A percentile compares a stretch with the other conserved stretches of the same genome.
Evolutionary conservation across 176 grass and related monocot species (phyloP).

Genomic region (Bothriochloa decipiens): DNA sequence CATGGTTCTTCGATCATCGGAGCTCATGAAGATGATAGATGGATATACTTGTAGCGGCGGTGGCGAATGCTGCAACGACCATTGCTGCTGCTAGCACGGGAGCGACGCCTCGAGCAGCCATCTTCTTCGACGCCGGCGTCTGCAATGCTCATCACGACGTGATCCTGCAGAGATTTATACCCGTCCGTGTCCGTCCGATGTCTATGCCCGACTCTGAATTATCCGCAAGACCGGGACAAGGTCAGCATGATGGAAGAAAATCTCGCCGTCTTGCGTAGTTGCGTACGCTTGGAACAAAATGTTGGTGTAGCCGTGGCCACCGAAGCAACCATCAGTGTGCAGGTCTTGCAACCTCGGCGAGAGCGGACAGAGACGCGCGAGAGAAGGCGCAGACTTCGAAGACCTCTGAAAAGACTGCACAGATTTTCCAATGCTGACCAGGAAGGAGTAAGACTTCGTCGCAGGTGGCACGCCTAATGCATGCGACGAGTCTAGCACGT

Average conservation of each 20-base stretch:
- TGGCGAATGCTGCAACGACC: not conserved
- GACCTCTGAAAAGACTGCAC: not conserved
- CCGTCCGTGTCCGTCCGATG: no score
- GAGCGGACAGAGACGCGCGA: not conserved
- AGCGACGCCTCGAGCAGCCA: slow-evolving; percentile 24
- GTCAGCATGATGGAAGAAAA: not conserved
- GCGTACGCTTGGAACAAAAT: not conserved
- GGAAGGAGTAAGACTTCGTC: not conserved
- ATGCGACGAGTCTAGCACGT: slow-evolving; percentile 9
- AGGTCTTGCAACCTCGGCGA: not conserved
- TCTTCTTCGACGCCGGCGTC: not conserved
- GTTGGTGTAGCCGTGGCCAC: not conserved
- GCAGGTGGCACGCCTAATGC: not conserved
- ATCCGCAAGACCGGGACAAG: no score
- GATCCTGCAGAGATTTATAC: not conserved
- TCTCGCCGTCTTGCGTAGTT: not conserved
- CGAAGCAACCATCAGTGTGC: not conserved
- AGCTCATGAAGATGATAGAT: not conserved
- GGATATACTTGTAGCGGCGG: slow-evolving; percentile 3
- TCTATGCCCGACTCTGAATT: not conserved
- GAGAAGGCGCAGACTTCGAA: not conserved
- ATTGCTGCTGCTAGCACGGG: slow-evolving; percentile 1
- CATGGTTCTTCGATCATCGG: not conserved
- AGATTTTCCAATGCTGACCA: slow-evolving; percentile 26
- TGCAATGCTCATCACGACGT: slow-evolving; percentile 9